A percentile compares a stretch with the other conserved stretches of the same genome.
Conservation (phyloP, 1,139 yeast species). For the Candida mesenterica region DNA sequence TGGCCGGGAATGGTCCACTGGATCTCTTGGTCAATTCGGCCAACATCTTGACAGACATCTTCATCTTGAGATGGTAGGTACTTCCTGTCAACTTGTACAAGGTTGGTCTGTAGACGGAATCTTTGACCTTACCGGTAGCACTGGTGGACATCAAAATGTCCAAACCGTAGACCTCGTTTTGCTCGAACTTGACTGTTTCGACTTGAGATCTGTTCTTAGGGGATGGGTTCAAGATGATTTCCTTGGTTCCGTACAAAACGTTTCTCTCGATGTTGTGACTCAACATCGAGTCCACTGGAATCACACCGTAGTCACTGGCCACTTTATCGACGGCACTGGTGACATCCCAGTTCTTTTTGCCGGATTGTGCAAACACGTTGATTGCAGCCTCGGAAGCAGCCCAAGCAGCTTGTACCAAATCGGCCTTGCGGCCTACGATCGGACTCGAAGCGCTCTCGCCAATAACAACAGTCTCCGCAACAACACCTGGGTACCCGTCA, state of each 20-base stretch:
- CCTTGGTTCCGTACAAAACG: slow-evolving; percentile 73
- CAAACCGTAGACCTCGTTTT: slow-evolving; percentile 76
- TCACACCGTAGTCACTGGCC: slow-evolving; percentile 58
- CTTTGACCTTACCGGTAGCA: slow-evolving; percentile 66
- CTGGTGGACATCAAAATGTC: slow-evolving; percentile 70
- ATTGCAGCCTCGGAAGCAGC: slow-evolving; percentile 78
- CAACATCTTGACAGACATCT: slow-evolving; percentile 66
- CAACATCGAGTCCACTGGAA: slow-evolving; percentile 76
- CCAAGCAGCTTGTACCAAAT: slow-evolving; percentile 72
- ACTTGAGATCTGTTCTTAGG: slow-evolving; percentile 65
- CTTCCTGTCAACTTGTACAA: slow-evolving; percentile 72
- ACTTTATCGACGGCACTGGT: slow-evolving; percentile 67
- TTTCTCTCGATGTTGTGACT: slow-evolving; percentile 71
- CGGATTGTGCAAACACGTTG: slow-evolving; percentile 59
- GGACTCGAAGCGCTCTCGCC: slow-evolving; percentile 44
- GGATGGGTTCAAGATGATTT: slow-evolving; percentile 72
- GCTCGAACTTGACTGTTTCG: slow-evolving; percentile 66
- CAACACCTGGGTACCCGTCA: slow-evolving; percentile 72
- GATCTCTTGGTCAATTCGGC: slow-evolving; percentile 64
- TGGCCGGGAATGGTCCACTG: slow-evolving; percentile 65
- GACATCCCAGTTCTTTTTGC: slow-evolving; percentile 75
- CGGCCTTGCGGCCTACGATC: slow-evolving; percentile 60
- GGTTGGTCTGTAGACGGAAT: slow-evolving; percentile 62
- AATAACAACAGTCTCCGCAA: slow-evolving; percentile 68
- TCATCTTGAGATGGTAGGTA: slow-evolving; percentile 68